Base-by-base conservation (phyloP, 139 green algal genomes). In the Chloropicon primus region DNA sequence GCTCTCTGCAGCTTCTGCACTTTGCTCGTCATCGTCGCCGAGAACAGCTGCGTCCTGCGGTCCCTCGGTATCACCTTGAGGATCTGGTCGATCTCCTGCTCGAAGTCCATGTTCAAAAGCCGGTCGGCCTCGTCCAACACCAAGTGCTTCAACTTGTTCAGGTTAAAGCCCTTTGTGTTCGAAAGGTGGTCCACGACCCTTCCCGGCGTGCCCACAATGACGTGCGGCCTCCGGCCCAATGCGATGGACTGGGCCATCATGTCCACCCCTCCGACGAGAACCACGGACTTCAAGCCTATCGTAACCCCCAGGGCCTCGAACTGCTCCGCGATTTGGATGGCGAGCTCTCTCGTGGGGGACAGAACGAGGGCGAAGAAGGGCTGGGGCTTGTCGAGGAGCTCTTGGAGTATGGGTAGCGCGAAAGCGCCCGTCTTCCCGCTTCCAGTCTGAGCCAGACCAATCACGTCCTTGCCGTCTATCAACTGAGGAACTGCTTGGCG, bases 101-200 rank as follows among this genome's bases (percentile, higher is more conserved):
- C 96, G 89, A 99, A 99, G 85, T 99, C 96, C 92, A 99, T 97
- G 88, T 98, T 97, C 27, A 99, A 87, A 77, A 99, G 89, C 76
- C 97, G 90, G 85, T 99, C 96, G 0, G 96, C 96, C 86, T 99
- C 96, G 77, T 99, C 96, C 72, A 99, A 85, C 71, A 97, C 90
- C 78, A 98, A 81, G 83, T 96, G 89, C 83, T 91, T 92, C 26
- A 98, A 78, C 5, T 71, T 71, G 74, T 90, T 91, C 22, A 98
- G 80, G 54, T 23, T 87, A 83, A 98, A 99, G 25, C 95, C 95
- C 86, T 99, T 99, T 25, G 95, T 99, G 86, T 98, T 99, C n/a
- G 86, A 91, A 2, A 99, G 85, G 87, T 99, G 95, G 88, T 99
- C 96, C 72, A 98, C 94, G 73, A 99, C 87, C 0, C 95, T 86